Conservation (phyloP, 1,284 basidiomycete genomes). For the Phylloboletellus chloephorus region DNA sequence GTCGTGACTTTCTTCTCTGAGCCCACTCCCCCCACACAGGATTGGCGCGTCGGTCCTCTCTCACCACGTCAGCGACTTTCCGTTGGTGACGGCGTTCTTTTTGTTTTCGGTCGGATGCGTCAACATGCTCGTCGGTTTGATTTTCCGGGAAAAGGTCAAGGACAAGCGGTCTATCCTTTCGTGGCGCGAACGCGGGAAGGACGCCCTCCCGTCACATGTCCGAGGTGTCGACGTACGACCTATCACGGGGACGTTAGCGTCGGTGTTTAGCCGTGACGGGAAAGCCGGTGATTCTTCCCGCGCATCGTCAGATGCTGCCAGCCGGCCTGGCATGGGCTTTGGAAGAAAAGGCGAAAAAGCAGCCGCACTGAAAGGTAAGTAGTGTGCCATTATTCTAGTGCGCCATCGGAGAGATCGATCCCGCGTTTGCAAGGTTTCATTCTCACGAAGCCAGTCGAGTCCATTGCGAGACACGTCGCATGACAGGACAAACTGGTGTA, state of each 20-base stretch:
- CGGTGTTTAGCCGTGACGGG: conserved; percentile 9
- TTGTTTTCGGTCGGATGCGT: conserved; percentile 80
- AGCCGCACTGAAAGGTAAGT: conserved; percentile 53
- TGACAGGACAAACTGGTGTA: conserved; percentile 4
- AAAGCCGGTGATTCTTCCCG: conserved; percentile 6
- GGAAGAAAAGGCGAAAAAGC: conserved; percentile 71
- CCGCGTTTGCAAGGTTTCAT: conserved; percentile 34
- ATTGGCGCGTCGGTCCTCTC: conserved; percentile 78
- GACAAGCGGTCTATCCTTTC: conserved; percentile 57
- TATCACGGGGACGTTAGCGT: conserved; percentile 12
- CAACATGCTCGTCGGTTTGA: conserved; percentile 75
- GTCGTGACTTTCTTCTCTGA: no score
- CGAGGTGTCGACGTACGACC: conserved; percentile 20
- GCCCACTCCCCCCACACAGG: no score
- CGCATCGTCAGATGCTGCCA: conserved; percentile 11
- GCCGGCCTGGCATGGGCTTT: conserved; percentile 63
- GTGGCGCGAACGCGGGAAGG: conserved; percentile 59
- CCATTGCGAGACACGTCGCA: conserved; percentile 37
- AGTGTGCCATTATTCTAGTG: background rate
- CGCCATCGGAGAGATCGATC: background rate
- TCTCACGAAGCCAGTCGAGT: conserved; percentile 52
- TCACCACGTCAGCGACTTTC: conserved; percentile 73
- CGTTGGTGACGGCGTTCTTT: conserved; percentile 80
- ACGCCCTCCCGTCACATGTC: conserved; percentile 48
- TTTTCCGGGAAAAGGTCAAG: conserved; percentile 63